Percentiles rank a stretch among this genome's conserved stretches.
Evolutionary conservation across 768 basidiomycete genomes (phyloP).

Genomic region (Mycena amicta): DNA sequence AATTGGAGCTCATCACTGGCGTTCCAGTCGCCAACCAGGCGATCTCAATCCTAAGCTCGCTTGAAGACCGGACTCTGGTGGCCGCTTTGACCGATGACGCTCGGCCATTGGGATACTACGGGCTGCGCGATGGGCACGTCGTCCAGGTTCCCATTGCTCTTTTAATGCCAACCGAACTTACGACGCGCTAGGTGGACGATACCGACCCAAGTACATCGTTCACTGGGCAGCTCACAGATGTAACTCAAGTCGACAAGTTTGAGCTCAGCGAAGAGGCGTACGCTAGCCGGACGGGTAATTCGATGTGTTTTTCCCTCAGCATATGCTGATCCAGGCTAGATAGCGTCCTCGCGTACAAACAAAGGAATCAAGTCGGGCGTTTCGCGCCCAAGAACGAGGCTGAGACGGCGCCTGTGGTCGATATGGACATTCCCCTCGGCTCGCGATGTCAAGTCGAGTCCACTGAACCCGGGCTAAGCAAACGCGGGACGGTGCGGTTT

Average conservation of each 20-base stretch:
- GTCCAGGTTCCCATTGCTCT: conserved; percentile 57
- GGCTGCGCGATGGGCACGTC: conserved; percentile 74
- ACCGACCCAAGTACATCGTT: conserved; percentile 74
- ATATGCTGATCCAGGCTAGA: conserved; percentile 47
- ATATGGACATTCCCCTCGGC: conserved; percentile 61
- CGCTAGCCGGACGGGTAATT: conserved; percentile 71
- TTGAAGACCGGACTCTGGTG: conserved; percentile 51
- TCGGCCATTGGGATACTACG: conserved; percentile 73
- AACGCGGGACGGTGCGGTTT: conserved; percentile 85
- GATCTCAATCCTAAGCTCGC: conserved; percentile 64
- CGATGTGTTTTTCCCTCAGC: not conserved
- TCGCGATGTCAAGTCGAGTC: conserved; percentile 85
- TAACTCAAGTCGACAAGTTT: conserved; percentile 89
- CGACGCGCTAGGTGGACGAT: conserved; percentile 60
- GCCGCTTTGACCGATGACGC: conserved; percentile 66
- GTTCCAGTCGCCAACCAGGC: conserved; percentile 74
- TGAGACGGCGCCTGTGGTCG: conserved; percentile 26
- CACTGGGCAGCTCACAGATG: conserved; percentile 84
- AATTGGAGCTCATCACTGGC: conserved; percentile 91
- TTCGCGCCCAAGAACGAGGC: conserved; percentile 63
- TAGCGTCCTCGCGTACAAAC: conserved; percentile 88
- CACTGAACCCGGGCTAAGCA: conserved; percentile 64
- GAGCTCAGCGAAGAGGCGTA: conserved; percentile 86
- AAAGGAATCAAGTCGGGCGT: conserved; percentile 83
- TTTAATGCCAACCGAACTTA: not conserved